A percentile compares a stretch with the other conserved stretches of the same genome.
phyloP scores from a whole-genome alignment of 2,329 filamentous ascomycete genomes.

The Basipetospora chlamydospora region DNA sequence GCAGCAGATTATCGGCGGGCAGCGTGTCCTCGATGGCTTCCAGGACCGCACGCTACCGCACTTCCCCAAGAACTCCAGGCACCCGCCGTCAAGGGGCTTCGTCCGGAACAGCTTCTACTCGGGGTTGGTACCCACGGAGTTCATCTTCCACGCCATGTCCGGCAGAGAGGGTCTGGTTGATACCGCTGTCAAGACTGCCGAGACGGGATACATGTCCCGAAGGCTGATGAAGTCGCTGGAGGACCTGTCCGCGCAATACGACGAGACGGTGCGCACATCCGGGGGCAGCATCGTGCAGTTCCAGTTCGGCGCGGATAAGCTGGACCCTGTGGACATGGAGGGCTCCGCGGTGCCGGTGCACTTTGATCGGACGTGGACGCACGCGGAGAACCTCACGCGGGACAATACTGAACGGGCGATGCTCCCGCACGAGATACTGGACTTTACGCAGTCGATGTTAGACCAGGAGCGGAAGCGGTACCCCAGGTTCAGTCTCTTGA shows the following conservation, averaged over 20 bases:
- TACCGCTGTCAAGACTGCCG: slow-evolving; percentile 96
- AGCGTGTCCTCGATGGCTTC: slow-evolving; percentile 89
- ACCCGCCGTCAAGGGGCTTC: slow-evolving; percentile 93
- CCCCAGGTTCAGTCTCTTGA: slow-evolving; percentile 43
- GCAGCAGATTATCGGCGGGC: slow-evolving; percentile 91
- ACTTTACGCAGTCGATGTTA: slow-evolving; percentile 54
- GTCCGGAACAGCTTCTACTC: slow-evolving; percentile 96
- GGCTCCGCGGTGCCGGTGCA: slow-evolving; percentile 83
- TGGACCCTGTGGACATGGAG: slow-evolving; percentile 97
- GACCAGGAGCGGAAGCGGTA: slow-evolving; percentile 53
- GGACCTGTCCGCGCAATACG: slow-evolving; percentile 85
- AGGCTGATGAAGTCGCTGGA: slow-evolving; percentile 96
- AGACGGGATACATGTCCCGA: slow-evolving; percentile 98
- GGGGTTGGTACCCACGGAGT: slow-evolving; percentile 78
- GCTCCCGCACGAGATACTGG: slow-evolving; percentile 57
- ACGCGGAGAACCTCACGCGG: slow-evolving; percentile 63
- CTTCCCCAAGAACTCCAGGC: slow-evolving; percentile 82
- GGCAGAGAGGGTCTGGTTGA: slow-evolving; percentile 97
- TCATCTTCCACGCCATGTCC: slow-evolving; percentile 96
- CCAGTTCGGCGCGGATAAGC: slow-evolving; percentile 88
- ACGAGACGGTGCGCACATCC: slow-evolving; percentile 87
- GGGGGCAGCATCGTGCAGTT: slow-evolving; percentile 85
- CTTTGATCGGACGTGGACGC: slow-evolving; percentile 81
- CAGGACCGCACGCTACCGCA: slow-evolving; percentile 90
- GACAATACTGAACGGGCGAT: slow-evolving; percentile 62